Evolutionary conservation across 169 alveolate genomes (phyloP).

Genomic region (Cryptosporidium parvum): DNA sequence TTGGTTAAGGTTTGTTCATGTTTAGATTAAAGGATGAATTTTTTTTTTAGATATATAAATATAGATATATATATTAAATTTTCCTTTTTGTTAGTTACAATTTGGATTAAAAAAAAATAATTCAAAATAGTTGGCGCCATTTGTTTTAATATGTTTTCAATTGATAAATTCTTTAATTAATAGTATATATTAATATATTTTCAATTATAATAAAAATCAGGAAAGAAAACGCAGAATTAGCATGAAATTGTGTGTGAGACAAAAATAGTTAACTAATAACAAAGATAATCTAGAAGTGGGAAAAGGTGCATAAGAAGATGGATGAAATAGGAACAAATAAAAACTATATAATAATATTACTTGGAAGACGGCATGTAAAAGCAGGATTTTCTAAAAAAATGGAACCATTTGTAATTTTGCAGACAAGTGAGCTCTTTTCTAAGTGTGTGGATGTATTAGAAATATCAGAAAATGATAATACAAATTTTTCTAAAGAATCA

Average conservation of each 20-base stretch:
- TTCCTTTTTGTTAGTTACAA: not conserved
- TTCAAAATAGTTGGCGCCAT: not conserved
- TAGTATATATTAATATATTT: no score
- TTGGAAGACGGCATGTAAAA: constrained; percentile 64
- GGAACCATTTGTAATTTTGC: constrained; percentile 59
- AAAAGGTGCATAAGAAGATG: not conserved
- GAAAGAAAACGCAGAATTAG: not conserved
- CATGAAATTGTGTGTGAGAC: not conserved
- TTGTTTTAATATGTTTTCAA: not conserved
- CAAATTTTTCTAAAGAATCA: not conserved
- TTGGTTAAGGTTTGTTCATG: no score
- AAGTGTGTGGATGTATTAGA: constrained; percentile 51
- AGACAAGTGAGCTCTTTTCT: constrained; percentile 13
- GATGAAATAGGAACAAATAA: not conserved
- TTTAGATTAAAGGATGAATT: not conserved
- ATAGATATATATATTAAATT: no score
- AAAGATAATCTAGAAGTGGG: not conserved
- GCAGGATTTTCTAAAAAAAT: constrained; percentile 58
- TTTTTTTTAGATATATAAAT: no score
- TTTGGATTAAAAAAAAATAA: not conserved
- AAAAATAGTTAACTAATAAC: no score
- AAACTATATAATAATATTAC: constrained; percentile 13
- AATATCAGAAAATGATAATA: not conserved
- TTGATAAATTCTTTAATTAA: not conserved
- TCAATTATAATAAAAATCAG: not conserved